Evolutionary conservation across 805 yeast genomes (phyloP).

Genomic region (Ogataea ramenticola): DNA sequence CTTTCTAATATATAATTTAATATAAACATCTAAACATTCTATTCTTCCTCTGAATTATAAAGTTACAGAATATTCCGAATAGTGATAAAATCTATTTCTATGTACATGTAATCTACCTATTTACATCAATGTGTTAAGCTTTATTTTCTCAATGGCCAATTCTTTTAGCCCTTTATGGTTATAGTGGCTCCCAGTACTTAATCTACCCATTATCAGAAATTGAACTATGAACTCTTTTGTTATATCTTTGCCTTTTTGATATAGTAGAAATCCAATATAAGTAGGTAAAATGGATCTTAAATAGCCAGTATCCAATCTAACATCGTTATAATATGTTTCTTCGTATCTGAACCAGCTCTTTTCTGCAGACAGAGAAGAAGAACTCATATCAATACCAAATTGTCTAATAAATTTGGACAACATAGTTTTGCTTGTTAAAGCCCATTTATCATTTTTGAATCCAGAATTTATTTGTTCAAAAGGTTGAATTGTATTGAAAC

Average conservation of each 20-base stretch:
- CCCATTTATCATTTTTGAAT: neutral
- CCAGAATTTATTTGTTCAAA: neutral
- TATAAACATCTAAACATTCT: too few relatives aligned
- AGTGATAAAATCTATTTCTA: too few relatives aligned
- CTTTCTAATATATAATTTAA: neutral
- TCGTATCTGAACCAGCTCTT: neutral
- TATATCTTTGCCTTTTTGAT: conserved; percentile 14
- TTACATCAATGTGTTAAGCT: neutral
- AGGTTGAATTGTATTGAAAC: neutral
- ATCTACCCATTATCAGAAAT: conserved; percentile 19
- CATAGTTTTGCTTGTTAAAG: neutral
- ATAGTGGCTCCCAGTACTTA: conserved; percentile 9
- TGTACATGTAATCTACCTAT: too few relatives aligned
- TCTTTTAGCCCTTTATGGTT: conserved; percentile 21
- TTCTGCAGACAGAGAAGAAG: neutral
- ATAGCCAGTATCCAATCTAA: neutral
- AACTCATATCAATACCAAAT: too few relatives aligned
- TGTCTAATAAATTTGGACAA: neutral
- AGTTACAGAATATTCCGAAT: too few relatives aligned
- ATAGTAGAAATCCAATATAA: conserved; percentile 20
- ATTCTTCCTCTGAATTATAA: too few relatives aligned
- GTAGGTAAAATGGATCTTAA: conserved; percentile 8
- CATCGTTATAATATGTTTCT: neutral
- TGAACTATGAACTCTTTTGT: conserved; percentile 18
- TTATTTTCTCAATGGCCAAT: conserved; percentile 7